These are phyloP conservation scores for Hamigera avellanea DNA, from an alignment of 495 filamentous ascomycete genomes.

Conservation along the genomic window DNA sequence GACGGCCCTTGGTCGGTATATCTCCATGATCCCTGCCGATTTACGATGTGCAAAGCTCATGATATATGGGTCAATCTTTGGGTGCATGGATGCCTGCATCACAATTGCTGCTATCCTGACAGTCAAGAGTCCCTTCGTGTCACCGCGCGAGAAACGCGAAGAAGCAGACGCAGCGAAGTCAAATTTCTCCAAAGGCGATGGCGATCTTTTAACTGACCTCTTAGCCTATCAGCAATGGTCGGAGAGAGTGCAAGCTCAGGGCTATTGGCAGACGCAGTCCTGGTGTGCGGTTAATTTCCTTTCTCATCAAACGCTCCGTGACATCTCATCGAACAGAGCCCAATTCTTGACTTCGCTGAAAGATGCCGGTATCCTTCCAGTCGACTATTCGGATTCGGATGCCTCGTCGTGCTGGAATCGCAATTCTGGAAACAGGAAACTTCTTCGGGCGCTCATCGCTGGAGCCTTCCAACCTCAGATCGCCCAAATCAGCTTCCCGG, in stretches of 20 bases:
- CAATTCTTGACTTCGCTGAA: slow-evolving; percentile 81
- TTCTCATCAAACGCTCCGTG: slow-evolving; percentile 67
- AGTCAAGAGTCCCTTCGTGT: slow-evolving; percentile 71
- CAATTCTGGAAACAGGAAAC: slow-evolving; percentile 41
- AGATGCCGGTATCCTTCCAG: slow-evolving; percentile 69
- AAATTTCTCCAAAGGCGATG: slow-evolving; percentile 61
- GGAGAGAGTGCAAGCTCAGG: slow-evolving; percentile 41
- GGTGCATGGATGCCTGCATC: slow-evolving; percentile 76
- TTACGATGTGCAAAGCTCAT: slow-evolving; percentile 88
- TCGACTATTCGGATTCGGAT: slow-evolving; percentile 25
- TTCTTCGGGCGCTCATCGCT: slow-evolving; percentile 81
- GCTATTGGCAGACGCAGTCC: slow-evolving; percentile 49
- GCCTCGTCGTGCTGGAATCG: slow-evolving; percentile 27
- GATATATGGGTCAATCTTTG: slow-evolving; percentile 90
- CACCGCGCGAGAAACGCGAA: slow-evolving; percentile 68
- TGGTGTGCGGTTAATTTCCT: slow-evolving; percentile 89
- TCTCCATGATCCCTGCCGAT: slow-evolving; percentile 91
- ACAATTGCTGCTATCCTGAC: slow-evolving; percentile 88
- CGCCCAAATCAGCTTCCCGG: slow-evolving; percentile 80
- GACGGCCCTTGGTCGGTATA: slow-evolving; percentile 80
- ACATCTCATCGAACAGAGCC: slow-evolving; percentile 73
- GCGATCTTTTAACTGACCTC: slow-evolving; percentile 80
- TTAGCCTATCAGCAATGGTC: slow-evolving; percentile 76
- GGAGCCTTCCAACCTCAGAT: slow-evolving; percentile 86
- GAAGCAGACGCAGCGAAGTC: slow-evolving; percentile 67